Percentiles rank a stretch among this genome's conserved stretches.
Conservation (phyloP, 345 rosid genomes). For the Salix purpurea region DNA sequence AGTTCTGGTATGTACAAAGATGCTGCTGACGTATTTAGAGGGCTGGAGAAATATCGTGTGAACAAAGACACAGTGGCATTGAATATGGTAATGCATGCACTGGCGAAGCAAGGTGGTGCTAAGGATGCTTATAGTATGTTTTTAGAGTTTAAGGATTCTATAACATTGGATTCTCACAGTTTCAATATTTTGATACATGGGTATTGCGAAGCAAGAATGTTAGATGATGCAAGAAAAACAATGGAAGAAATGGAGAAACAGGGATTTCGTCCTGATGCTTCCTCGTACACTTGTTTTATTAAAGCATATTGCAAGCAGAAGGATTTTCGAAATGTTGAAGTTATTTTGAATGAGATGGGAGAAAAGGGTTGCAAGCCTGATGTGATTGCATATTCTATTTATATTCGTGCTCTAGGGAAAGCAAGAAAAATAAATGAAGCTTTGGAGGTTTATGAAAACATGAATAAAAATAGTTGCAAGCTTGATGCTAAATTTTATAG, state of each 20-base stretch:
- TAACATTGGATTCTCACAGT: slow-evolving; percentile 32
- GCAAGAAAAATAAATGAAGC: slow-evolving; percentile 60
- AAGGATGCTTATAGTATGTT: slow-evolving; percentile 57
- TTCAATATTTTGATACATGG: slow-evolving; percentile 76
- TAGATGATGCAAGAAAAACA: slow-evolving; percentile 47
- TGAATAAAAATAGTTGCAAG: slow-evolving; percentile 58
- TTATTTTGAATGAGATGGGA: slow-evolving; percentile 58
- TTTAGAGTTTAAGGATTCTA: slow-evolving; percentile 36
- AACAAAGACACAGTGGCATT: slow-evolving; percentile 40
- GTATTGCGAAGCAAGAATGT: slow-evolving; percentile 61
- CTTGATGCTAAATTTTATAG: slow-evolving; percentile 63
- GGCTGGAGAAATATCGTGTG: slow-evolving; percentile 53
- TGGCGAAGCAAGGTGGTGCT: slow-evolving; percentile 61
- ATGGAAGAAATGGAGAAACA: slow-evolving; percentile 55
- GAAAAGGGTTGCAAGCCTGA: slow-evolving; percentile 56
- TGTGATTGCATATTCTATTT: slow-evolving; percentile 53
- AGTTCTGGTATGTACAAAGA: slow-evolving; percentile 45
- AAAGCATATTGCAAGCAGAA: slow-evolving; percentile 59
- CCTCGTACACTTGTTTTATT: slow-evolving; percentile 66
- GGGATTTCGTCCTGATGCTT: slow-evolving; percentile 49
- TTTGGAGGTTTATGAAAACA: slow-evolving; percentile 58
- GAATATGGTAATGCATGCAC: slow-evolving; percentile 68
- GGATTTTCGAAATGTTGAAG: slow-evolving; percentile 65
- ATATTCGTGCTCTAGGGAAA: slow-evolving; percentile 71
- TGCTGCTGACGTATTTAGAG: slow-evolving; percentile 54